These are phyloP conservation scores for Cercospora nicotianae DNA, from an alignment of 2,329 filamentous ascomycete species.

Conservation along the genomic window DNA sequence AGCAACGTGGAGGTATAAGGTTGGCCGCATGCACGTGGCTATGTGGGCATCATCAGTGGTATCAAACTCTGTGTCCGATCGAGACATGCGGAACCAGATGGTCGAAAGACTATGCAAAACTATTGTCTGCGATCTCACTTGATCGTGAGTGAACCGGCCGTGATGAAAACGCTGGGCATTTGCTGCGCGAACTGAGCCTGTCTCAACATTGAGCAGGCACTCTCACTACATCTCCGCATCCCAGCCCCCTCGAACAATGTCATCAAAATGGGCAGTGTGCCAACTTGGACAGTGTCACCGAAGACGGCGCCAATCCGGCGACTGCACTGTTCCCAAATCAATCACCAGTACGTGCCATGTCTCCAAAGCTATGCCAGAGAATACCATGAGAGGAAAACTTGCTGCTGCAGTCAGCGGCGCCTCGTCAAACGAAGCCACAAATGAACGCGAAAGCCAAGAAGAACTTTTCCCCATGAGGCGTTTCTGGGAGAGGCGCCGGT, in stretches of 20 bases:
- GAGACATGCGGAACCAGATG: not conserved
- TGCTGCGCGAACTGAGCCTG: not conserved
- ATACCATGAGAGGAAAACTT: not conserved
- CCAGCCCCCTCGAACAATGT: not conserved
- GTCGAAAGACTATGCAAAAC: not conserved
- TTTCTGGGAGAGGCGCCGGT: conserved; percentile 1
- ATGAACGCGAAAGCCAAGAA: not conserved
- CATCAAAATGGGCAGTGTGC: not conserved
- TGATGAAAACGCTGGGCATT: not conserved
- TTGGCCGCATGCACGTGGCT: not conserved
- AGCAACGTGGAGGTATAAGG: not conserved
- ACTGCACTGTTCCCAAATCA: not conserved
- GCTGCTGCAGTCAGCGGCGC: not conserved
- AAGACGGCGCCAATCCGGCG: not conserved
- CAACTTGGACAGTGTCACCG: not conserved
- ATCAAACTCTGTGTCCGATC: not conserved
- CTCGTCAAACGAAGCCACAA: conserved; percentile 4
- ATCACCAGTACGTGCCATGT: not conserved
- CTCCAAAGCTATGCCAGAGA: not conserved
- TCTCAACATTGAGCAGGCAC: too few species aligned
- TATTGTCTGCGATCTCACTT: not conserved
- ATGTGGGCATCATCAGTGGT: not conserved
- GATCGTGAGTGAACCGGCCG: not conserved
- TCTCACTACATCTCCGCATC: too few species aligned
- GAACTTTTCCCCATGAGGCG: not conserved